Conservation (phyloP, 2,329 filamentous ascomycete species). For the Rhexocercosporidium sp. region DNA sequence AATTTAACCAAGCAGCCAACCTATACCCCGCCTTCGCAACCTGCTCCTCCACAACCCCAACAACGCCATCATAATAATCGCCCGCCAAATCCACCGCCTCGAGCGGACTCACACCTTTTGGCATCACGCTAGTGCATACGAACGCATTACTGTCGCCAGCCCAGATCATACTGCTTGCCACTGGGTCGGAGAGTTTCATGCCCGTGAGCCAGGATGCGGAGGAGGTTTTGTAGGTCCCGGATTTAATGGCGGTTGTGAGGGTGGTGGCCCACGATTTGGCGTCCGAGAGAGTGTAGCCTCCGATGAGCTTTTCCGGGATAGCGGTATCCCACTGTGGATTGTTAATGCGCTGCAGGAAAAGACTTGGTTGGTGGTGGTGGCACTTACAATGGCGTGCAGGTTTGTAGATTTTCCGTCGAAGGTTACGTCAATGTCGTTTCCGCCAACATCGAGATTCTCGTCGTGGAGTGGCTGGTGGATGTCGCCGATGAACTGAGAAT, state of each 20-base stretch:
- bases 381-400: conserved; percentile 65
- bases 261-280: conserved; percentile 62
- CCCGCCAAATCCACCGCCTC: conserved; percentile 62
- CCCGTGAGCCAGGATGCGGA: conserved; percentile 30
- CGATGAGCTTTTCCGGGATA: conserved; percentile 68
- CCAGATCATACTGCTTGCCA: conserved; percentile 58
- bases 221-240: conserved; percentile 56
- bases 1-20: conserved; percentile 70
- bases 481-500: conserved; percentile 59
- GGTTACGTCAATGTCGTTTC: conserved; percentile 69
- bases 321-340: conserved; percentile 56
- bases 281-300: conserved; percentile 54
- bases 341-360: conserved; percentile 1
- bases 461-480: conserved; percentile 72
- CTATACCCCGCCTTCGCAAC: conserved; percentile 72
- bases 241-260: conserved; percentile 58
- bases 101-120: conserved; percentile 62
- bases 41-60: conserved; percentile 66
- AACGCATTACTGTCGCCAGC: conserved; percentile 66
- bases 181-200: conserved; percentile 28
- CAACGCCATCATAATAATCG: conserved; percentile 66
- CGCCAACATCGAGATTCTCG: conserved; percentile 67
- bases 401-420: conserved; percentile 64
- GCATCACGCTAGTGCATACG: conserved; percentile 66
- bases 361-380: neutral